These are phyloP conservation scores for Tardiomyces blankii DNA, from an alignment of 1,139 yeast genomes.

Conservation along the genomic window DNA sequence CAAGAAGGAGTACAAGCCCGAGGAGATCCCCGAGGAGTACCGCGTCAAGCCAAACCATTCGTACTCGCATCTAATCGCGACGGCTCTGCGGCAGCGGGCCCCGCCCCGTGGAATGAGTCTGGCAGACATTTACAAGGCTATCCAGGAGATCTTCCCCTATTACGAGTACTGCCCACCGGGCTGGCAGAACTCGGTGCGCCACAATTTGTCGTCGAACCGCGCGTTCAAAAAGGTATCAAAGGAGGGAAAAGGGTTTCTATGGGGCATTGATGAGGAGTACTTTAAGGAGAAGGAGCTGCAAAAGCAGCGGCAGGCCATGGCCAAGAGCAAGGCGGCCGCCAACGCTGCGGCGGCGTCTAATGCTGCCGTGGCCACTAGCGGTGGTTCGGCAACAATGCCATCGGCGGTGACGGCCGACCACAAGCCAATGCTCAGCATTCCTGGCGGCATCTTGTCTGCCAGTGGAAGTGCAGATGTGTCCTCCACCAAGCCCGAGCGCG, in stretches of 20 bases:
- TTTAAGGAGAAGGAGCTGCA: slow-evolving; percentile 71
- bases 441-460: slow-evolving; percentile 11
- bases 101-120: slow-evolving; percentile 67
- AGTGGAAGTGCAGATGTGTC: neutral
- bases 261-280: slow-evolving; percentile 82
- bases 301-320: slow-evolving; percentile 39
- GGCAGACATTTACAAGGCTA: slow-evolving; percentile 76
- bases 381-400: neutral
- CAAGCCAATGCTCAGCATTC: neutral
- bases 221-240: slow-evolving; percentile 68
- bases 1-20: slow-evolving; percentile 25
- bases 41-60: slow-evolving; percentile 75
- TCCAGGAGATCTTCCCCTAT: slow-evolving; percentile 81
- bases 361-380: neutral
- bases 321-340: slow-evolving; percentile 11
- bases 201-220: slow-evolving; percentile 75
- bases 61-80: slow-evolving; percentile 68
- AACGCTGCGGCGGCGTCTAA: slow-evolving; percentile 5
- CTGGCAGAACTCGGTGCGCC: slow-evolving; percentile 93
- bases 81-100: slow-evolving; percentile 58
- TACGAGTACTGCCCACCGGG: slow-evolving; percentile 92
- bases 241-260: slow-evolving; percentile 84
- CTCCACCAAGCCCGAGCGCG: slow-evolving; percentile 8
- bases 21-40: slow-evolving; percentile 77
- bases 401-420: neutral